These are phyloP conservation scores for Pestalotiopsis sp. DNA, from an alignment of 2,329 filamentous ascomycete genomes.

Conservation along the genomic window DNA sequence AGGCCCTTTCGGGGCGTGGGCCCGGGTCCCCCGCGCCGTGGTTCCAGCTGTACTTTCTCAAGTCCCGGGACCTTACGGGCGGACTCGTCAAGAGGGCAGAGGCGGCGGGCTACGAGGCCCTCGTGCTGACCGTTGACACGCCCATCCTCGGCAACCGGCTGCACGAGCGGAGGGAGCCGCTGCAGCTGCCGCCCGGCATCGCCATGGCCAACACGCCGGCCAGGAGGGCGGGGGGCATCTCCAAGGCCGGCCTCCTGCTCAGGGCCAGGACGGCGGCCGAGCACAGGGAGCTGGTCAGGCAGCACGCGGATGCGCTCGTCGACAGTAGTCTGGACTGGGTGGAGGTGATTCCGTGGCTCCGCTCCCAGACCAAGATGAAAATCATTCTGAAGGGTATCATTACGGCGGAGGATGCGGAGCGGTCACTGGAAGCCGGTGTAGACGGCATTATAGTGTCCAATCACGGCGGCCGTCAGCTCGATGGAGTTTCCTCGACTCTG, in stretches of 20 bases:
- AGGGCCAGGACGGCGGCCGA: background rate
- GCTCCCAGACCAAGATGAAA: constrained; percentile 47
- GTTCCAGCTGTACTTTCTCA: constrained; percentile 50
- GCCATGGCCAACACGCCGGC: constrained; percentile 4
- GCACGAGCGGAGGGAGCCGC: constrained; percentile 52
- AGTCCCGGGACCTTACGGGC: constrained; percentile 45
- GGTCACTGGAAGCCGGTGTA: constrained; percentile 37
- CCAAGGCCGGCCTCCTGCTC: background rate
- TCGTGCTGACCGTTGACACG: constrained; percentile 54
- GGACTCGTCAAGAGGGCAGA: constrained; percentile 40
- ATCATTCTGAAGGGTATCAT: constrained; percentile 37
- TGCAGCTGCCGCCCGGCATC: constrained; percentile 40
- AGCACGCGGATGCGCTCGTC: constrained; percentile 12
- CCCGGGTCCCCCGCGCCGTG: background rate
- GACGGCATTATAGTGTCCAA: constrained; percentile 46
- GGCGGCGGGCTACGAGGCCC: constrained; percentile 48
- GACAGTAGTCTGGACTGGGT: constrained; percentile 42
- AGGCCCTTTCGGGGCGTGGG: background rate
- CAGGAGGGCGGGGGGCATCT: background rate
- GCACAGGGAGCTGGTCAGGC: background rate
- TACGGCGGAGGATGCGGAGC: constrained; percentile 37
- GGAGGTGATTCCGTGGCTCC: constrained; percentile 51
- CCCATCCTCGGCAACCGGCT: constrained; percentile 51
- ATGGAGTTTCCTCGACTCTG: constrained; percentile 44
- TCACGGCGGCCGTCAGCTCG: constrained; percentile 48